A percentile compares a stretch with the other conserved stretches of the same genome.
These are phyloP conservation scores for Cutaneotrichosporon mucoides DNA, from an alignment of 1,284 basidiomycete species.

Conservation along the genomic window DNA sequence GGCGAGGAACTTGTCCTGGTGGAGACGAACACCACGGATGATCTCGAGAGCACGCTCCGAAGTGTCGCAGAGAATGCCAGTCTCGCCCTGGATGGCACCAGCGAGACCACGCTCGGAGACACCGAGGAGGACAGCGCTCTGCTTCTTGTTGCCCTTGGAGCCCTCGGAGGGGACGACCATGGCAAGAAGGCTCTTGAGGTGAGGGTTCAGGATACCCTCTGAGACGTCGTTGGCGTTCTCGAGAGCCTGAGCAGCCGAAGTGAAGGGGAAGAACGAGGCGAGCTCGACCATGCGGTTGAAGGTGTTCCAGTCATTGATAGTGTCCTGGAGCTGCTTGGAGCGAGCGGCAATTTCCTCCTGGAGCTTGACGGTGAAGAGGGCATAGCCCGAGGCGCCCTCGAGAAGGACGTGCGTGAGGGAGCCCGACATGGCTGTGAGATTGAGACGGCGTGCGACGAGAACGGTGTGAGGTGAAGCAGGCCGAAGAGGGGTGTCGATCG, in stretches of 20 bases:
- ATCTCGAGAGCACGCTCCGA: constrained; percentile 84
- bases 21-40: constrained; percentile 87
- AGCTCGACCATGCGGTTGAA: constrained; percentile 94
- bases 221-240: constrained; percentile 97
- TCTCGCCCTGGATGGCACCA: constrained; percentile 71
- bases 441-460: not conserved
- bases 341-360: constrained; percentile 85
- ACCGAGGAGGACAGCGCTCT: constrained; percentile 69
- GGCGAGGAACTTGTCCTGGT: constrained; percentile 80
- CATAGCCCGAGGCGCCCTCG: constrained; percentile 93
- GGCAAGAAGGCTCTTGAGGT: constrained; percentile 81
- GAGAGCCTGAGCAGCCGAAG: constrained; percentile 88
- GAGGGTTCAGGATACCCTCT: constrained; percentile 89
- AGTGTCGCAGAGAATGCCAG: constrained; percentile 77
- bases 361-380: constrained; percentile 84
- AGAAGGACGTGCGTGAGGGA: constrained; percentile 78
- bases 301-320: constrained; percentile 79
- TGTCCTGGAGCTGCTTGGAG: constrained; percentile 76
- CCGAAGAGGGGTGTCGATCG: too few relatives aligned
- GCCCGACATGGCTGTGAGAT: constrained; percentile 44
- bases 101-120: constrained; percentile 78
- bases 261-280: constrained; percentile 91
- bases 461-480: not conserved
- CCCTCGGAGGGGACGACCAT: constrained; percentile 69
- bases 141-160: constrained; percentile 60